Base-by-base conservation (phyloP, 2,329 filamentous ascomycete species). In the Penicillium sp. region DNA sequence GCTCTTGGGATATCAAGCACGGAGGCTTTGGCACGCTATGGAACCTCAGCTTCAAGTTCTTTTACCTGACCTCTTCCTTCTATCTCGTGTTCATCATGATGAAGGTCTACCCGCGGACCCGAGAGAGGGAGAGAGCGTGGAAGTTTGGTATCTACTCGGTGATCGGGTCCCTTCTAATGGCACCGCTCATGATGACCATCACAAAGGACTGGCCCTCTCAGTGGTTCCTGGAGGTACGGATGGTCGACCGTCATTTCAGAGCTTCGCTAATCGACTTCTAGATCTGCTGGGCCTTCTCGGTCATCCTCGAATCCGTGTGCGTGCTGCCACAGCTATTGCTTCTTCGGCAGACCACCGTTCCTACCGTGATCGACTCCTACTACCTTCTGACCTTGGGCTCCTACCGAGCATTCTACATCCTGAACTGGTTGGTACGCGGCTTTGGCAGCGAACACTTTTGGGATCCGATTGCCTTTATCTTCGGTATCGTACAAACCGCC, bases 351-450 rank as follows among this genome's bases (percentile, higher is more conserved):
- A 96, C 92, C n/a, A 91, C 86, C 24, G 90, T 96, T 0, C 92
- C 92, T 0, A 97, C 92, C 44, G 92, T 96, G 42, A 92, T 97
- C 74, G 90, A 96, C 70, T 95, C 90, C n/a, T 96, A 89, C 75
- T 97, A 97, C 73, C 88, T 97, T 49, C 78, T 94, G 44, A 85
- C 90, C 0, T 82, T 96, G 1, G 92, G 92, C 31, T 87, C 87
- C 11, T 97, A 96, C 75, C 89, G 92, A 51, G 89, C 80, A 44
- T 83, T 96, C 55, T 96, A 97, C 74, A 86, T 95, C 54, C 72
- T 96, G 43, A 96, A 96, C 71, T 97, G 92, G 92, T 86, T 96
- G 61, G 76, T 83, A 55, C 84, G 89, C 52, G 73, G 83, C 20
- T 84, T 88, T 63, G 76, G 79, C 9, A 76, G 78, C 27, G 81